Percentiles rank a stretch among this genome's conserved stretches.
Evolutionary conservation across 1,139 yeast genomes (phyloP).

Genomic region (Kodamaea plutei): DNA sequence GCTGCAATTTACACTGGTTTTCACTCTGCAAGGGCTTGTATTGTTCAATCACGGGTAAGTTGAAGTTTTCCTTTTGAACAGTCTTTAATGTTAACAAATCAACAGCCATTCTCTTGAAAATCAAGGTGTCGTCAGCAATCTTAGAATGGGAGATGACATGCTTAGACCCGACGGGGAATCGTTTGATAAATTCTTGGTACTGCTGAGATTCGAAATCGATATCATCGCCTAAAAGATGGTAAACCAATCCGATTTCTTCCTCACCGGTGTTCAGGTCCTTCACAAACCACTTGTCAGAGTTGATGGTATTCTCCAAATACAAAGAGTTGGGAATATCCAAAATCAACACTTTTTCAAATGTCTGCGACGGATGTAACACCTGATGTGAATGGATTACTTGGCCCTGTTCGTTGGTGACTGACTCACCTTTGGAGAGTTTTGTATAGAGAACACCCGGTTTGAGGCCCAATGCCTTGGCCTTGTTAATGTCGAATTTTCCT

Average conservation of each 20-base stretch:
- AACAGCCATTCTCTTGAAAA: conserved; percentile 52
- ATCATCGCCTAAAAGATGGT: conserved; percentile 69
- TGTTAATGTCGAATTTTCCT: conserved; percentile 69
- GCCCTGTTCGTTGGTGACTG: conserved; percentile 60
- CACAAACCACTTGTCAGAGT: conserved; percentile 26
- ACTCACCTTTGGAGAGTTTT: conserved; percentile 54
- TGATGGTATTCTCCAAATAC: conserved; percentile 47
- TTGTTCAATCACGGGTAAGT: conserved; percentile 39
- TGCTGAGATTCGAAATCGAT: conserved; percentile 47
- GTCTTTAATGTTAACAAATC: conserved; percentile 55
- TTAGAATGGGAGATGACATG: conserved; percentile 70
- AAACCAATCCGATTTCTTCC: conserved; percentile 51
- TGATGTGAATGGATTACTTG: conserved; percentile 59
- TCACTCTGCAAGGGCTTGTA: conserved; percentile 16
- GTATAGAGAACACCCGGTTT: conserved; percentile 61
- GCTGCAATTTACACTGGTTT: conserved; percentile 23
- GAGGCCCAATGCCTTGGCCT: conserved; percentile 67
- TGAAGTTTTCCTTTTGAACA: conserved; percentile 49
- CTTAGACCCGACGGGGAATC: conserved; percentile 45
- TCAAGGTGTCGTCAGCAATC: conserved; percentile 58
- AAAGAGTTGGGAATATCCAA: conserved; percentile 65
- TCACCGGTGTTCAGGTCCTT: conserved; percentile 25
- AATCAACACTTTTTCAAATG: conserved; percentile 58
- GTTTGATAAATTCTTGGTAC: conserved; percentile 45
- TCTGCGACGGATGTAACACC: conserved; percentile 62